Evolutionary conservation across 345 rosid species (phyloP).

Genomic region (Hibiscus tridactylites): DNA sequence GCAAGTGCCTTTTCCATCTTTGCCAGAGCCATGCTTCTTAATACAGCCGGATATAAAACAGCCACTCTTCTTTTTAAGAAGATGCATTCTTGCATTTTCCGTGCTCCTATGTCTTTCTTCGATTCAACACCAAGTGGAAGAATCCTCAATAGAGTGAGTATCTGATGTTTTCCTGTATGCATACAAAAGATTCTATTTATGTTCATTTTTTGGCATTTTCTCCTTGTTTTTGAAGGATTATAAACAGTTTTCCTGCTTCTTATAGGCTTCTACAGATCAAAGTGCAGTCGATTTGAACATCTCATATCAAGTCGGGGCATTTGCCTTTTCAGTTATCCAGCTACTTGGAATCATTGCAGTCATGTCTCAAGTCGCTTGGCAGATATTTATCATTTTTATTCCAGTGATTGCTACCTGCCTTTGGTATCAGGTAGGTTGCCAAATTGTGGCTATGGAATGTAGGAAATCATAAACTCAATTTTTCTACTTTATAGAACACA

Average conservation of each 20-base stretch:
- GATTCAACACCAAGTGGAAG: conserved; percentile 71
- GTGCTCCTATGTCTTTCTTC: conserved; percentile 78
- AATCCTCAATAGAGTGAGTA: conserved; percentile 47
- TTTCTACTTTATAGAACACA: not conserved
- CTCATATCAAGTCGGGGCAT: conserved; percentile 33
- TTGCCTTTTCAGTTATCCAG: conserved; percentile 42
- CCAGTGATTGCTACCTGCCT: conserved; percentile 44
- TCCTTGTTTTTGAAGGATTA: not conserved
- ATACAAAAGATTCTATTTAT: not conserved
- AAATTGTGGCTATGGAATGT: not conserved
- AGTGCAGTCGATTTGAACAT: conserved; percentile 49
- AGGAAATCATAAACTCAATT: not conserved
- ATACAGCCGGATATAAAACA: conserved; percentile 46
- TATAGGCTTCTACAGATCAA: conserved; percentile 78
- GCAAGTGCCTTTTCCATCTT: conserved; percentile 56
- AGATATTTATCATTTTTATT: conserved; percentile 49
- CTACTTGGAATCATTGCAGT: conserved; percentile 57
- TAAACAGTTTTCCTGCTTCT: not conserved
- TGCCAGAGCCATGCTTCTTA: conserved; percentile 33
- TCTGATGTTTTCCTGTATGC: not conserved
- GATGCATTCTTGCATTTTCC: conserved; percentile 57
- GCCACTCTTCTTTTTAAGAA: conserved; percentile 54
- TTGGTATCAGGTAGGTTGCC: conserved; percentile 50
- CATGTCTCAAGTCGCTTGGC: conserved; percentile 69
- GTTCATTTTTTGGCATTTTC: not conserved